phyloP scores from a whole-genome alignment of 352 stramenopile species.

The Globisporangium ultimum region DNA sequence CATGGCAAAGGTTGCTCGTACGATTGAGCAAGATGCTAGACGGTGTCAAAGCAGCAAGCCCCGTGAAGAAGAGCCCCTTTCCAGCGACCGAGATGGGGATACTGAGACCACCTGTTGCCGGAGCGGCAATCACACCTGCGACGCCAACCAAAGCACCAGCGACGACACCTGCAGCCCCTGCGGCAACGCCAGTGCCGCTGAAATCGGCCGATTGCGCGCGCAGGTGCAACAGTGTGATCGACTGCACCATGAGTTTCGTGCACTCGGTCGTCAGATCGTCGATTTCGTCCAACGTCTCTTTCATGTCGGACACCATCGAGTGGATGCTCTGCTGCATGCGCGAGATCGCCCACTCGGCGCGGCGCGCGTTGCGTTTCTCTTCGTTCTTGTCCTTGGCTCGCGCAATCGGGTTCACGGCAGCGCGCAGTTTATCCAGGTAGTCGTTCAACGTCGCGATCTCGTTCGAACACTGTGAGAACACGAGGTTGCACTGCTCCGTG shows the following conservation, averaged over 20 bases:
- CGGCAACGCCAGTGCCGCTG: conserved; percentile 80
- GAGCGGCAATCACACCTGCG: conserved; percentile 69
- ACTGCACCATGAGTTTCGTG: conserved; percentile 83
- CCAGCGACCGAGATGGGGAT: conserved; percentile 78
- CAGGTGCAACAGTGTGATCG: conserved; percentile 84
- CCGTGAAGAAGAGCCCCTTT: conserved; percentile 83
- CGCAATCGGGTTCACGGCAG: conserved; percentile 49
- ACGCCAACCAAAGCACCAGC: conserved; percentile 71
- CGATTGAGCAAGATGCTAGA: conserved; percentile 86
- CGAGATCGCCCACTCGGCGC: conserved; percentile 71
- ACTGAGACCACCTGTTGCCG: conserved; percentile 76
- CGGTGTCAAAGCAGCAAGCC: conserved; percentile 69
- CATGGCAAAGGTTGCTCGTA: conserved; percentile 32
- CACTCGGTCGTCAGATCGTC: conserved; percentile 79
- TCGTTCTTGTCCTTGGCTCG: conserved; percentile 61
- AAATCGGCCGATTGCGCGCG: conserved; percentile 77
- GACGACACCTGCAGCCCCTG: conserved; percentile 75
- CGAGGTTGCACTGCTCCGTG: conserved; percentile 74
- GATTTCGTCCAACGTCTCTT: conserved; percentile 70
- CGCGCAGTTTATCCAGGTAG: conserved; percentile 74
- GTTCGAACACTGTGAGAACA: conserved; percentile 79
- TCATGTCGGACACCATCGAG: conserved; percentile 67
- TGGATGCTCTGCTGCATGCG: conserved; percentile 70
- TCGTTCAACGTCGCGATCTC: conserved; percentile 73
- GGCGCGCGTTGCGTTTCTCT: conserved; percentile 64